Evolutionary conservation across 1,139 yeast species (phyloP).

Genomic region (Debaryomyces singareniensis): DNA sequence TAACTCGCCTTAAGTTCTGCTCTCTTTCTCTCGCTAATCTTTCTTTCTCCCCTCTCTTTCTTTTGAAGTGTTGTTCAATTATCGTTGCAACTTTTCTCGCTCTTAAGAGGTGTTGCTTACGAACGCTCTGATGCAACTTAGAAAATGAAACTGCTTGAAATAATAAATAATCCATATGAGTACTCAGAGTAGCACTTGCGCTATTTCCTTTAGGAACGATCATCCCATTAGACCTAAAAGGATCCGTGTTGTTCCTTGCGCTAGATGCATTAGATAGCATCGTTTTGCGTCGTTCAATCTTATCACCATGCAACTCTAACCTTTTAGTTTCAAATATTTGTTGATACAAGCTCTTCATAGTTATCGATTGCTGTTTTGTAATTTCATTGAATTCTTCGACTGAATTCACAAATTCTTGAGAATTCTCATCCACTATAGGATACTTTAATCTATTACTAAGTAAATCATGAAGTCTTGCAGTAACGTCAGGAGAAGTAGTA

Average conservation of each 20-base stretch:
- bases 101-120: slow-evolving; percentile 59
- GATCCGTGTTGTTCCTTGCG: slow-evolving; percentile 35
- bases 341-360: slow-evolving; percentile 23
- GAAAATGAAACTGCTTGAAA: slow-evolving; percentile 74
- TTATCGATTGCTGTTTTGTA: slow-evolving; percentile 24
- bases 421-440: slow-evolving; percentile 36
- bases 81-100: slow-evolving; percentile 72
- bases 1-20: slow-evolving; percentile 58
- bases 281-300: slow-evolving; percentile 38
- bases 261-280: slow-evolving; percentile 38
- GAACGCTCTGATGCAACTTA: slow-evolving; percentile 61
- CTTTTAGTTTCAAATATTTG: slow-evolving; percentile 30
- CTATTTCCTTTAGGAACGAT: slow-evolving; percentile 37
- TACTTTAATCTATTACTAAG: slow-evolving; percentile 41
- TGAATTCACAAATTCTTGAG: slow-evolving; percentile 26
- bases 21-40: slow-evolving; percentile 68
- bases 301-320: slow-evolving; percentile 37
- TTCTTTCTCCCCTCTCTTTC: slow-evolving; percentile 84
- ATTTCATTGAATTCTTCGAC: slow-evolving; percentile 29
- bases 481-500: slow-evolving; percentile 23
- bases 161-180: slow-evolving; percentile 67
- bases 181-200: slow-evolving; percentile 24
- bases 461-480: slow-evolving; percentile 45
- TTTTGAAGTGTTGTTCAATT: slow-evolving; percentile 82
- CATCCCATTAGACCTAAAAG: slow-evolving; percentile 31